Evolutionary conservation across 495 filamentous ascomycete species (phyloP), one percentile per base, ranked within the genome.

Genomic region (Xylaria cubensis): DNA sequence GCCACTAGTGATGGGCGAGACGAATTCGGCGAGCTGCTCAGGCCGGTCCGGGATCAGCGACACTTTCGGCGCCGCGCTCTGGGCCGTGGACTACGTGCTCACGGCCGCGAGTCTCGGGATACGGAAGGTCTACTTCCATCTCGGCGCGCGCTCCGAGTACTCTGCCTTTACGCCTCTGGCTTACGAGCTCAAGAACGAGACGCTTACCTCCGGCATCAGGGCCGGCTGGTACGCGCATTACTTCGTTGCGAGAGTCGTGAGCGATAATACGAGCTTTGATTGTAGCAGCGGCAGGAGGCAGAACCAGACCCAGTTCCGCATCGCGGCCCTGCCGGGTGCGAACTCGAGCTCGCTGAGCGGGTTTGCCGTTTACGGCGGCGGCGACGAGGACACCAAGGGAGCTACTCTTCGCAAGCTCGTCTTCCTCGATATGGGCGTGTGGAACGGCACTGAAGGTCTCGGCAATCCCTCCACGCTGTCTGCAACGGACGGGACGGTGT

Each of bases 1-100:
- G 15, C 74, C 73, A 2, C 76, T 82, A 4, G 77, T 82, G 9
- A 78, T 82, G 76, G 82, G 82, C 50, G 82, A 83, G 69, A 83
- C 82, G 0, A 80, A 81, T 65, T 80, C 78, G 24, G 80, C 76
- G 0, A 81, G 78, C 0, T 81, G 81, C 71, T 71, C 74, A 19
- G 82, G 81, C 13, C 59, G 50, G 19, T 77, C 75, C 48, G 78
- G 79, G 29, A 80, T 82, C 53, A 80, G 77, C 74, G 77, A 81
- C 61, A 79, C 77, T 3, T 78, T 82, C 41, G 81, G 80, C 64
- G 79, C 80, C 1, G 82, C 82, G 32, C 74, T 83, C 9, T 82
- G 81, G 82, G 66, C 70, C 46, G 73, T 77, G 32, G 82, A 83
- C 44, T 82, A 83, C 73, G 77, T 80, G 62, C 75, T 83, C 12